Evolutionary conservation across 1,139 yeast species (phyloP).

Genomic region (Komagataea norvegica): DNA sequence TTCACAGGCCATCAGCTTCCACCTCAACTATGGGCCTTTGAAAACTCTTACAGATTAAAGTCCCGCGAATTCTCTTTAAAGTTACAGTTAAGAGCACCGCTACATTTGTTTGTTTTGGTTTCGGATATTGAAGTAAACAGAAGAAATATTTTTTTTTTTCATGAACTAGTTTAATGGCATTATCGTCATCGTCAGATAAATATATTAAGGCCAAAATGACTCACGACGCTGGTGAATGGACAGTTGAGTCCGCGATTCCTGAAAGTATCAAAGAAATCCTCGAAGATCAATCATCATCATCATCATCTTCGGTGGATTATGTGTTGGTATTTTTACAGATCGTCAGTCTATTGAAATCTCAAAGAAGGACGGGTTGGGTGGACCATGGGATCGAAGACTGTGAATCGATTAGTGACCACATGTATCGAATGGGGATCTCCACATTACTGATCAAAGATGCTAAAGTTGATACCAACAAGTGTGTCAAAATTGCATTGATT

Average conservation of each 20-base stretch:
- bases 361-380: constrained; percentile 92
- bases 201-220: constrained; percentile 2
- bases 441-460: constrained; percentile 65
- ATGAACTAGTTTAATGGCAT: too few relatives aligned
- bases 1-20: too few relatives aligned
- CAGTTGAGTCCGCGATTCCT: constrained; percentile 58
- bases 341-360: constrained; percentile 68
- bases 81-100: too few relatives aligned
- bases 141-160: neutral
- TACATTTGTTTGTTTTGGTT: neutral
- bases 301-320: constrained; percentile 35
- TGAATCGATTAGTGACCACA: constrained; percentile 86
- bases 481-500: constrained; percentile 81
- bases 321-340: constrained; percentile 73
- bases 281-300: constrained; percentile 14
- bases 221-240: constrained; percentile 39
- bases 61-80: too few relatives aligned
- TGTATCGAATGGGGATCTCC: constrained; percentile 92
- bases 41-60: too few relatives aligned
- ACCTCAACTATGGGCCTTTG: too few relatives aligned
- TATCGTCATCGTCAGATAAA: too few relatives aligned
- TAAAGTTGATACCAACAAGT: constrained; percentile 42
- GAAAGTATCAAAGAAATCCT: constrained; percentile 42
- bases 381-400: constrained; percentile 61
- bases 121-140: neutral